Evolutionary conservation across 2,329 filamentous ascomycete genomes (phyloP).

Genomic region (Sporothrix inflata): DNA sequence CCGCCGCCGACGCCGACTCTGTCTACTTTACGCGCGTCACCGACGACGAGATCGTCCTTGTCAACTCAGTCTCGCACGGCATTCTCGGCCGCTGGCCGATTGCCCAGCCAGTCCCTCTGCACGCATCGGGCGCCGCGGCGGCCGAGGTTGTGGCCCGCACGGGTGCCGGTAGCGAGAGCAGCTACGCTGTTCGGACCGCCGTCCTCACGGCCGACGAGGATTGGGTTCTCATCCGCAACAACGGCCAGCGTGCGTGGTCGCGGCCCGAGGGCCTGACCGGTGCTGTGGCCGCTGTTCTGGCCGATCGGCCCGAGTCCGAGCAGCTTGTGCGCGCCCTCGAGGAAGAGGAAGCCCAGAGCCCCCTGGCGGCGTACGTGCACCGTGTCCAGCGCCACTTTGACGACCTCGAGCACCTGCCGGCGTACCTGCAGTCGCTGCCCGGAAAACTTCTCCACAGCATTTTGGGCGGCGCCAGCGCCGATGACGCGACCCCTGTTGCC

Average conservation of each 20-base stretch:
- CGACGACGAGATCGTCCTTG: conserved; percentile 70
- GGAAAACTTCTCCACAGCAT: conserved; percentile 68
- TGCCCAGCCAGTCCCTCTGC: conserved; percentile 44
- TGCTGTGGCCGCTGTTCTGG: conserved; percentile 78
- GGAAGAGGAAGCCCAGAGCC: conserved; percentile 70
- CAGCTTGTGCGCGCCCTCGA: conserved; percentile 79
- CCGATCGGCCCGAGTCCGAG: conserved; percentile 73
- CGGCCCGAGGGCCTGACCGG: conserved; percentile 82
- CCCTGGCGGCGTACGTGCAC: conserved; percentile 82
- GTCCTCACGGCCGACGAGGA: conserved; percentile 69
- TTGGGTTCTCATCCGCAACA: conserved; percentile 85
- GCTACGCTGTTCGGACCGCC: conserved; percentile 78
- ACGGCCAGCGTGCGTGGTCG: conserved; percentile 79
- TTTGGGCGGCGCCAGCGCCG: conserved; percentile 56
- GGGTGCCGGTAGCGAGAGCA: conserved; percentile 52
- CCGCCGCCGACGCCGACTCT: conserved; percentile 73
- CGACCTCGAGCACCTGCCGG: conserved; percentile 77
- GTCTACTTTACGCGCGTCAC: conserved; percentile 89
- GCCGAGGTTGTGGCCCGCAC: conserved; percentile 81
- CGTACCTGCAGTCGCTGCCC: conserved; percentile 71
- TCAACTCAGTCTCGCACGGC: conserved; percentile 77
- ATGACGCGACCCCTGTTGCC: conserved; percentile 38
- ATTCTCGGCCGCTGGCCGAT: conserved; percentile 75
- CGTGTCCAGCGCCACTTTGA: conserved; percentile 79
- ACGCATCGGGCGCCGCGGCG: conserved; percentile 40